Base-by-base conservation (phyloP, 2,329 filamentous ascomycete species). In the Pseudogymnoascus sp. region DNA sequence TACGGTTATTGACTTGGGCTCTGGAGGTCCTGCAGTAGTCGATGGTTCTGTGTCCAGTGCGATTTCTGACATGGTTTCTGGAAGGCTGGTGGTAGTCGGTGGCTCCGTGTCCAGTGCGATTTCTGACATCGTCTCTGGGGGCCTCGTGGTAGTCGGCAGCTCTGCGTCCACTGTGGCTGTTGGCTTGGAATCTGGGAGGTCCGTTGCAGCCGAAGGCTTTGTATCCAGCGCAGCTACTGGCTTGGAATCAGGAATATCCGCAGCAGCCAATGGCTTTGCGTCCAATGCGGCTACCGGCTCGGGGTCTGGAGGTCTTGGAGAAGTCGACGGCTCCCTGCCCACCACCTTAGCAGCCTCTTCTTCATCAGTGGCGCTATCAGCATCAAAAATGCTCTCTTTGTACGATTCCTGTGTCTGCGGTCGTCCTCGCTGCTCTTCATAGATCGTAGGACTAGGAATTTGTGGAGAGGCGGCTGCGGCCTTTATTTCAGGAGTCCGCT, bases 341-440 rank as follows among this genome's bases (percentile, higher is more conserved):
- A 14, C 28, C 47, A 54, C 28, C 28, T 20, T 54, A 1, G 47
- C 47, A 54, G 28, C 47, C 28, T 57, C 41, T 47, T 58, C 41
- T 4, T 43, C 59, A 61, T 57, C 35, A 30, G 25, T 37, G 18
- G 25, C 30, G 20, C 43, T 35, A 28, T 71, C 71, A n/a, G 70
- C 70, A 65, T 72, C 70, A 61, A 72, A 72, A 22, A 73, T 65
- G 58, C 63, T 69, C 63, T 72, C 70, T 50, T 67, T 58, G 50
- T 67, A 72, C 58, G 67, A 71, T 35, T 68, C 67, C 33, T 63
- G 61, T 2, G 67, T 70, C 39, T 62, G 65, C 6, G 70, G 70
- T 25, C 68, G 63, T 54, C 9, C 7, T 35, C 16, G 47, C 33
- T 30, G 25, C 25, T 54, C 47, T 20, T 54, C 47, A 35, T 54